phyloP scores from a whole-genome alignment of 805 yeast species.

The Candida montana region DNA sequence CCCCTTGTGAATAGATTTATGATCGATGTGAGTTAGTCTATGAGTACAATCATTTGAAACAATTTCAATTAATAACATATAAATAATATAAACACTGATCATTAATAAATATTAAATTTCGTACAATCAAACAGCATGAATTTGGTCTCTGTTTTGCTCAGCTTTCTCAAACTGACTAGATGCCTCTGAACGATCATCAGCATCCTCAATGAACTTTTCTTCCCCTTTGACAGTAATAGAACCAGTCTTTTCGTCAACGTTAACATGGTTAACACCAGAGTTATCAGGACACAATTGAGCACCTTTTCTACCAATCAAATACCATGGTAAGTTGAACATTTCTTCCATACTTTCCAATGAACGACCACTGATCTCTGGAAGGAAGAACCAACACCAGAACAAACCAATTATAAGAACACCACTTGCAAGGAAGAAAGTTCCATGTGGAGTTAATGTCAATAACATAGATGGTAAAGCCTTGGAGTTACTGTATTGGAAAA shows the following conservation, averaged over 20 bases:
- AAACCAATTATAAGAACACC: slow-evolving; percentile 38
- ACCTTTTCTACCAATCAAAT: slow-evolving; percentile 50
- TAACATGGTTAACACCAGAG: slow-evolving; percentile 31
- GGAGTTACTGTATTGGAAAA: slow-evolving; percentile 52
- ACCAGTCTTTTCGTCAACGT: slow-evolving; percentile 11
- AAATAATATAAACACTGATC: not conserved
- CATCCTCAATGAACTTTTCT: slow-evolving; percentile 12
- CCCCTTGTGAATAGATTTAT: no score
- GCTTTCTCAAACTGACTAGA: not conserved
- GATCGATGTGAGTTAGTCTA: no score
- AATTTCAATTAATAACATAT: no score
- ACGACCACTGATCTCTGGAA: slow-evolving; percentile 35
- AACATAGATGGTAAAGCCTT: slow-evolving; percentile 51
- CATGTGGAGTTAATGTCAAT: slow-evolving; percentile 38
- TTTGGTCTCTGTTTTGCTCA: not conserved
- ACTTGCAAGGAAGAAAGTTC: slow-evolving; percentile 48
- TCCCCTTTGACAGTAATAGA: slow-evolving; percentile 13
- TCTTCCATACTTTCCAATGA: slow-evolving; percentile 36
- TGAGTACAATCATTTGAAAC: no score
- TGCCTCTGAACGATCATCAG: not conserved
- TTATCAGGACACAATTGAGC: slow-evolving; percentile 46
- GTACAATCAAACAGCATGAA: not conserved
- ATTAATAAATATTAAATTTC: not conserved
- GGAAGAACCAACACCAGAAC: slow-evolving; percentile 32
- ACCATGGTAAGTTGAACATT: slow-evolving; percentile 46